Conservation (phyloP, 257 asterid genomes). For the Gentiana straminea region DNA sequence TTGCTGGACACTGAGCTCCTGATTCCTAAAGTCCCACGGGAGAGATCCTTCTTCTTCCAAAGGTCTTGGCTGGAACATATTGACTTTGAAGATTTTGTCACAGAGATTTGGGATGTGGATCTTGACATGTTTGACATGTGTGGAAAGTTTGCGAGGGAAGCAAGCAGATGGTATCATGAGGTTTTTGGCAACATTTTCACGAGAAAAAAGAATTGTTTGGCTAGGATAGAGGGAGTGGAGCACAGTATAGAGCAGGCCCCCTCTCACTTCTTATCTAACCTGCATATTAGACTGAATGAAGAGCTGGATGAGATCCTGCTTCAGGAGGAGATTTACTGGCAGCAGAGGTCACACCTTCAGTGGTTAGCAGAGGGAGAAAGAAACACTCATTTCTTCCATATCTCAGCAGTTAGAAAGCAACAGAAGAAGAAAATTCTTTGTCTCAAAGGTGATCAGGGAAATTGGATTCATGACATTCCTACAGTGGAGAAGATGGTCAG, state of each 20-base stretch:
- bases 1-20: not conserved
- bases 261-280: too few relatives aligned
- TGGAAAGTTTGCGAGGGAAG: too few relatives aligned
- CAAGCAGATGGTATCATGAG: not conserved
- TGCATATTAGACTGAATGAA: not conserved
- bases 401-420: too few relatives aligned
- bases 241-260: too few relatives aligned
- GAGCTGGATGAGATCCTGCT: not conserved
- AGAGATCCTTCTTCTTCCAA: not conserved
- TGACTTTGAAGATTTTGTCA: not conserved
- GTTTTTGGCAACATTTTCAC: not conserved
- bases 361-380: not conserved
- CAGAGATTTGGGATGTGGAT: not conserved
- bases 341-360: too few relatives aligned
- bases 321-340: too few relatives aligned
- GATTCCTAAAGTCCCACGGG: too few relatives aligned
- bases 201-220: not conserved
- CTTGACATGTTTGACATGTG: too few relatives aligned
- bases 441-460: not conserved
- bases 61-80: not conserved
- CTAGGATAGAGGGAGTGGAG: not conserved
- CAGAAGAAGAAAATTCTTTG: not conserved
- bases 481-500: not conserved
- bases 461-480: not conserved
- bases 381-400: not conserved